phyloP scores from a whole-genome alignment of 192 early-diverging fungal genomes.

The Coemansia sp. region DNA sequence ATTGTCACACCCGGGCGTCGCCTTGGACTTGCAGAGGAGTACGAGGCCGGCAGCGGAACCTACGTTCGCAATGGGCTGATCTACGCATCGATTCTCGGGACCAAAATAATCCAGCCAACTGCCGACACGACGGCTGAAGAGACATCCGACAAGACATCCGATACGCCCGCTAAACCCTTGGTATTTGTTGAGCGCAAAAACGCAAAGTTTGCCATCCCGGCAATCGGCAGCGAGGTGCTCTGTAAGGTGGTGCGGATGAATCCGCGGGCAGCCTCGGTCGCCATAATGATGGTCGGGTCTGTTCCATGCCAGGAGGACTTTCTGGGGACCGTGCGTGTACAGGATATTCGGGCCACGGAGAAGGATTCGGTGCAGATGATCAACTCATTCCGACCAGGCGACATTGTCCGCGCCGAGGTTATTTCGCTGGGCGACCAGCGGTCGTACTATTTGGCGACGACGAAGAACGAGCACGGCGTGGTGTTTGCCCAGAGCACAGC shows the following conservation, averaged over 20 bases:
- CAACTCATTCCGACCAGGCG: constrained; percentile 86
- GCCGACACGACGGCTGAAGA: not conserved
- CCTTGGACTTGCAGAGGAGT: constrained; percentile 66
- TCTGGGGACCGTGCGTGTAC: constrained; percentile 82
- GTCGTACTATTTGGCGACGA: constrained; percentile 88
- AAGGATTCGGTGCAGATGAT: constrained; percentile 92
- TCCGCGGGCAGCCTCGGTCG: constrained; percentile 77
- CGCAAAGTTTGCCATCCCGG: constrained; percentile 68
- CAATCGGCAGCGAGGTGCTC: constrained; percentile 69
- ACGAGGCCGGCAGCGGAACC: constrained; percentile 63
- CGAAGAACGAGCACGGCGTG: constrained; percentile 89
- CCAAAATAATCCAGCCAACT: constrained; percentile 13
- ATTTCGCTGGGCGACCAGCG: constrained; percentile 92
- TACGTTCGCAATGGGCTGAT: constrained; percentile 67
- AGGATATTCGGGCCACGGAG: constrained; percentile 92
- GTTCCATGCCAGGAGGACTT: constrained; percentile 82
- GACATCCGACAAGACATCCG: too few species aligned
- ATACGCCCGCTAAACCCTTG: constrained; percentile 16
- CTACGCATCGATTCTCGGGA: constrained; percentile 58
- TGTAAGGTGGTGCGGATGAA: constrained; percentile 89
- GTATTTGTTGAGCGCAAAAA: constrained; percentile 61
- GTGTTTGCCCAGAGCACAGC: constrained; percentile 85
- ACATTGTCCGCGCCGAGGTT: constrained; percentile 80
- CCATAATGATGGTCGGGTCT: constrained; percentile 86
- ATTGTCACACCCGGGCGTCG: constrained; percentile 75